Evolutionary conservation across 2,329 filamentous ascomycete genomes (phyloP).

Genomic region (Fusarium incarnatum): DNA sequence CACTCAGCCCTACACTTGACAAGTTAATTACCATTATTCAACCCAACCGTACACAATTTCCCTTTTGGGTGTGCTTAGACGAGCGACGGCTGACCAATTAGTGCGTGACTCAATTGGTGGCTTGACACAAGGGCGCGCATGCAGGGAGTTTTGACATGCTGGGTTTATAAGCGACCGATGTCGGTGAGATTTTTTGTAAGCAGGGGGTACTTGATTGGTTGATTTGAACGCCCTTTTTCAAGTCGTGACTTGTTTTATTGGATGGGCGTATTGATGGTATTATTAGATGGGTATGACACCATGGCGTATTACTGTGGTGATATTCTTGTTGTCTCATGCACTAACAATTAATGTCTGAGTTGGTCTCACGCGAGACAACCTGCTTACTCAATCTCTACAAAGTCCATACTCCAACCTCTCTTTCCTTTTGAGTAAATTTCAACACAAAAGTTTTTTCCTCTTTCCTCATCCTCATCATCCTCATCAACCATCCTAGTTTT

Average conservation of each 20-base stretch:
- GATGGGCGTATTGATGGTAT: background rate
- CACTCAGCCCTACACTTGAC: conserved; percentile 1
- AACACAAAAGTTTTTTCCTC: conserved; percentile 17
- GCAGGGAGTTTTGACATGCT: background rate
- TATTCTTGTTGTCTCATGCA: background rate
- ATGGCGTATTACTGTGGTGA: background rate
- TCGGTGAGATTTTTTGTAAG: conserved; percentile 1
- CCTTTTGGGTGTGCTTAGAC: background rate
- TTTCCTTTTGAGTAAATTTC: conserved; percentile 32
- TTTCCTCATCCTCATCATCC: conserved; percentile 9
- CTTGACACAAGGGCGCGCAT: background rate
- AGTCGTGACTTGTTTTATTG: background rate
- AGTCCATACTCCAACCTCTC: conserved; percentile 37
- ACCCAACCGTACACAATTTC: background rate
- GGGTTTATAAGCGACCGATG: conserved; percentile 1
- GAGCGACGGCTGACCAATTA: background rate
- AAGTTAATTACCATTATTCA: background rate
- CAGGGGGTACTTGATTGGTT: background rate
- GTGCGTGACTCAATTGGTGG: background rate
- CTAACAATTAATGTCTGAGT: background rate
- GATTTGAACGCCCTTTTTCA: background rate
- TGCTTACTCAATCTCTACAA: conserved; percentile 31
- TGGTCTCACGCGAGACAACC: background rate
- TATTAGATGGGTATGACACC: background rate
- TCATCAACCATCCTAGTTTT: conserved; percentile 32